Evolutionary conservation across 129 eudicot genomes (phyloP).

Genomic region (Gnaphalium uliginosum): DNA sequence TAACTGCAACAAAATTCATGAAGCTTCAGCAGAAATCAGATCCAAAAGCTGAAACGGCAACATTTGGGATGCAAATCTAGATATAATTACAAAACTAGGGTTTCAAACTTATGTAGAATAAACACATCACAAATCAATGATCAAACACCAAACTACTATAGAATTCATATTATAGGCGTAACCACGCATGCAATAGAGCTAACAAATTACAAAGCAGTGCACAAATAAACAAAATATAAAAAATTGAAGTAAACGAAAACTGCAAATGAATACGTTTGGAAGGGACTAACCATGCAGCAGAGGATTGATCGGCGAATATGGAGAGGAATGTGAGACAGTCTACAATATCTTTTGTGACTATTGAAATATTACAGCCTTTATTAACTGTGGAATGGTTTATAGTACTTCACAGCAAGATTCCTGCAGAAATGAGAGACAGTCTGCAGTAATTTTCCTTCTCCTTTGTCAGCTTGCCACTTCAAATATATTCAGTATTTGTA

Average conservation of each 20-base stretch:
- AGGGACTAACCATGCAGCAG: slow-evolving; percentile 40
- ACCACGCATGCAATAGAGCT: background rate
- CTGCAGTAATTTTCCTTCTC: no score
- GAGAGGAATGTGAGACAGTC: no score
- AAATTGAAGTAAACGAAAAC: background rate
- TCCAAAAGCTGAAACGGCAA: slow-evolving; percentile 26
- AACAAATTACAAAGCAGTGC: background rate
- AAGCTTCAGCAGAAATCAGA: slow-evolving; percentile 20
- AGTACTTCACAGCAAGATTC: no score
- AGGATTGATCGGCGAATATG: slow-evolving; percentile 39
- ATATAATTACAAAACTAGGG: slow-evolving; percentile 23
- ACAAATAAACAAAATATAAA: background rate
- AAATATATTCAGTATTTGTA: no score
- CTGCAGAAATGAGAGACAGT: no score
- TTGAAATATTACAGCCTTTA: no score
- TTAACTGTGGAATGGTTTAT: no score
- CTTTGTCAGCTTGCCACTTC: no score
- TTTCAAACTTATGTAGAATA: slow-evolving; percentile 16
- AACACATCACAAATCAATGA: slow-evolving; percentile 8
- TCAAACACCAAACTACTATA: slow-evolving; percentile 22
- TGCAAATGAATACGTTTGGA: background rate
- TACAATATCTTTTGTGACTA: no score
- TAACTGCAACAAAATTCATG: background rate
- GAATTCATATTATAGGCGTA: background rate
- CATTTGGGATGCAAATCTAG: slow-evolving; percentile 16